Percentiles rank a stretch among this genome's conserved stretches.
Evolutionary conservation across 2,329 filamentous ascomycete species (phyloP).

Genomic region (Diaporthe sp.): DNA sequence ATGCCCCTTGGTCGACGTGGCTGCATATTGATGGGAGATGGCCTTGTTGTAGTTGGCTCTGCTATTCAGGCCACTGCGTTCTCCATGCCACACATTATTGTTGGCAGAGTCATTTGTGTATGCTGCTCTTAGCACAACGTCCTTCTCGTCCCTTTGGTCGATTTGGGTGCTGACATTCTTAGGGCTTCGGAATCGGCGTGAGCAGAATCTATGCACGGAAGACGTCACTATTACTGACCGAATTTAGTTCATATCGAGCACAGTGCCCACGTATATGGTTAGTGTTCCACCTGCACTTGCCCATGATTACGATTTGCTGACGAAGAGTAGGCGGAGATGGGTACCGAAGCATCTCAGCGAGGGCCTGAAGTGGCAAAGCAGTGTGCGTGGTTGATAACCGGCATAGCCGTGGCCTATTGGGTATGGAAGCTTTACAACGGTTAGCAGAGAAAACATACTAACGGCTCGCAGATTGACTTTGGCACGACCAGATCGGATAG

Average conservation of each 20-base stretch:
- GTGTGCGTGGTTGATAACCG: constrained; percentile 8
- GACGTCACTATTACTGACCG: rapidly evolving
- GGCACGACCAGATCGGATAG: constrained; percentile 1
- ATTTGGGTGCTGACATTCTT: background rate
- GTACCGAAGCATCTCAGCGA: constrained; percentile 1
- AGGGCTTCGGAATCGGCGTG: constrained; percentile 15
- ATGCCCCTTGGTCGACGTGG: constrained; percentile 7
- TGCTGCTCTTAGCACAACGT: too few species aligned
- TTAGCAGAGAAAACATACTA: background rate
- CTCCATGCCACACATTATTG: constrained; percentile 1
- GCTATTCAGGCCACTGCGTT: constrained; percentile 3
- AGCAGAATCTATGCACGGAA: background rate
- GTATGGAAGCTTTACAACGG: rapidly evolving
- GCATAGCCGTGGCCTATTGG: background rate
- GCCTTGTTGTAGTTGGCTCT: background rate
- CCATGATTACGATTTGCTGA: background rate
- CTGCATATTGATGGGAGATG: constrained; percentile 10
- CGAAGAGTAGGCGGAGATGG: background rate
- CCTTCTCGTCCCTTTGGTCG: too few species aligned
- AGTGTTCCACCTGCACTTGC: rapidly evolving
- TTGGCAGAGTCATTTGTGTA: constrained; percentile 19
- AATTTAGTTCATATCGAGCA: constrained; percentile 3
- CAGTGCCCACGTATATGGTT: constrained; percentile 4
- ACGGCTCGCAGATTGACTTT: background rate
- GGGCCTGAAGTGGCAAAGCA: constrained; percentile 13